Conservation (phyloP, 2,329 filamentous ascomycete genomes). For the Simplicillium sp. region DNA sequence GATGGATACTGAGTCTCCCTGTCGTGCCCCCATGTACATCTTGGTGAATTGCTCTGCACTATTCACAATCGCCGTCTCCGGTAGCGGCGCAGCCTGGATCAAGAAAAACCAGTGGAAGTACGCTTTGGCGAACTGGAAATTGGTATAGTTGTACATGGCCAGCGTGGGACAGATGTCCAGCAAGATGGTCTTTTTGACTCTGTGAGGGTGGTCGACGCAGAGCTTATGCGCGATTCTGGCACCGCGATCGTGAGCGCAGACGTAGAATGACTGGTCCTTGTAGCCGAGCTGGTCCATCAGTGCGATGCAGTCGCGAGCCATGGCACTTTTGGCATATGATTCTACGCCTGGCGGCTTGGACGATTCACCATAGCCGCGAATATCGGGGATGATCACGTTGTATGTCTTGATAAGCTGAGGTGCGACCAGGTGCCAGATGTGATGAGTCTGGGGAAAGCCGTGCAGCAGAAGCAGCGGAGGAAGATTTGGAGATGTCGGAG, state of each 20-base stretch:
- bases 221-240: constrained; percentile 46
- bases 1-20: constrained; percentile 21
- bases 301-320: constrained; percentile 35
- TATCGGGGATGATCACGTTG: constrained; percentile 34
- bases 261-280: constrained; percentile 24
- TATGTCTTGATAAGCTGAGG: constrained; percentile 26
- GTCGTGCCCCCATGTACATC: constrained; percentile 29
- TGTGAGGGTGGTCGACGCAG: constrained; percentile 32
- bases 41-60: constrained; percentile 29
- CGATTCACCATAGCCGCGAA: constrained; percentile 41
- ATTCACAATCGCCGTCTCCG: constrained; percentile 33
- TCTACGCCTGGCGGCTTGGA: constrained; percentile 29
- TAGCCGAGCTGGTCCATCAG: constrained; percentile 35
- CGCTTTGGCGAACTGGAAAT: constrained; percentile 31
- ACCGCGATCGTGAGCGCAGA: constrained; percentile 49
- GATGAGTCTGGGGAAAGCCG: constrained; percentile 41
- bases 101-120: constrained; percentile 54
- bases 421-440: constrained; percentile 40
- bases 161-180: constrained; percentile 47
- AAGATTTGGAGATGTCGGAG: constrained; percentile 16
- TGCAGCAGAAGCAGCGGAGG: constrained; percentile 38
- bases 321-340: constrained; percentile 35
- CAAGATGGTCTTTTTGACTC: constrained; percentile 31
- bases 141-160: constrained; percentile 37
- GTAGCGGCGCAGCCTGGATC: constrained; percentile 40